Base-by-base conservation (phyloP, 495 filamentous ascomycete genomes). In the Podospora fimiseda region DNA sequence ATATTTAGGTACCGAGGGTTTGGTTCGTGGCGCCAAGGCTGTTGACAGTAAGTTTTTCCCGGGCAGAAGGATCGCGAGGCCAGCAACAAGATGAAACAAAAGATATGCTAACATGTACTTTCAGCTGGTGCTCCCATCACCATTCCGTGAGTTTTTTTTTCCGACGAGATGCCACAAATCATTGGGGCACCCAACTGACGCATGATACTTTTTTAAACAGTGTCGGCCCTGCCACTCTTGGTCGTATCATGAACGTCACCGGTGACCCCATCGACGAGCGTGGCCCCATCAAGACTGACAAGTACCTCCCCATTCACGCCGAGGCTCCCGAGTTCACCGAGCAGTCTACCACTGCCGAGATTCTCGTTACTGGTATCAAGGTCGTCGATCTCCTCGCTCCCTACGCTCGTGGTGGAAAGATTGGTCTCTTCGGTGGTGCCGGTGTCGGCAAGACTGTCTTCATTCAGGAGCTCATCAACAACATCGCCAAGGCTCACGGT, bases 381-480 rank as follows among this genome's bases (percentile, higher is more conserved):
- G 93, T 98, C 72, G 93, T 98, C 74, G 93, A 98, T 72, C 79
- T 98, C 60, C 82, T 98, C 62, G 93, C 93, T 69, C 93, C 93
- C 64, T 98, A 98, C 74, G 93, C 93, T 76, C 93, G 93, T 91
- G 93, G 93, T 87, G 93, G 93, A 84, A 98, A 98, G 86, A 98
- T 98, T 83, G 93, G 93, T 88, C 94, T 98, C 69, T 98, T 98
- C 79, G 93, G 93, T 80, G 93, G 93, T 93, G 93, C 93, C 67
- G 93, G 93, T 93, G 93, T 98, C 80, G 93, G 93, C 76, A 98
- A 98, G 87, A 98, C 93, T 72, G 93, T 98, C 79, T 98, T 98
- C 82, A 98, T 98, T 73, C 93, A 98, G 83, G 93, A 98, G 80
- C 77, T 98, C 70, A 98, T 98, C 72, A 98, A 98, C 89, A 98